Evolutionary conservation across 768 basidiomycete genomes (phyloP), one percentile per base, ranked within the genome.

Genomic region (Suillus weaverae): DNA sequence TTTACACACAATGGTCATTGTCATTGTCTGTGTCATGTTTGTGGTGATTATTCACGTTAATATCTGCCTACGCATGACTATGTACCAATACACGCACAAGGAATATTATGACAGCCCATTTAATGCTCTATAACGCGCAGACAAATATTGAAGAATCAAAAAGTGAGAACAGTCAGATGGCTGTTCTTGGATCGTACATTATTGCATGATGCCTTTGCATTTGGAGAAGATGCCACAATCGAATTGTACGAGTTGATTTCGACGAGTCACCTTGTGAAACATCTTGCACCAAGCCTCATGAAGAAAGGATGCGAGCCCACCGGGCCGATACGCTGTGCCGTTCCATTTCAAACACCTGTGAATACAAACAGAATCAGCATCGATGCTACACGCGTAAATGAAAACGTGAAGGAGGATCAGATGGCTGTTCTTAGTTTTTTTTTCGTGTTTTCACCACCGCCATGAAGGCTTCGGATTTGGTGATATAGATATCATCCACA

Each of bases 341-440:
- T 32, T 16, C 10, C 32, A 16, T 16, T 16, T 26, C 36, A 10
- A 57, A 9, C 26, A 30, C 16, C 56, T 57, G 16, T 30, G 16
- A 3, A 39, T 39, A 57, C 22, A 39, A 30, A n/a, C 6, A 30
- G 16, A 57, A 57, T 57, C 38, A 57, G 56, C 38, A 57, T 26
- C 16, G 30, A 36, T n/a, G 11, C 32, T n/a, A 36, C 9, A 26
- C 8, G 9, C 38, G 18, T 26, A 18, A 57, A 35, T 36, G 22
- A 1, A 54, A 56, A 41, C 11, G 62, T 44, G 14, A 65, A 64
- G 39, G 9, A 20, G 54, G 56, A 69, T 74, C 73, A 74, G 73
- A 75, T 74, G 73, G 73, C 73, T 73, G 73, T 74, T 74, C 73
- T 74, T 74, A 74, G 75, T 74, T 71, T 71, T 68, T n/a, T 22